These are phyloP conservation scores for Ceratocystis cacaofunesta DNA, from an alignment of 2,329 filamentous ascomycete genomes.

Conservation along the genomic window DNA sequence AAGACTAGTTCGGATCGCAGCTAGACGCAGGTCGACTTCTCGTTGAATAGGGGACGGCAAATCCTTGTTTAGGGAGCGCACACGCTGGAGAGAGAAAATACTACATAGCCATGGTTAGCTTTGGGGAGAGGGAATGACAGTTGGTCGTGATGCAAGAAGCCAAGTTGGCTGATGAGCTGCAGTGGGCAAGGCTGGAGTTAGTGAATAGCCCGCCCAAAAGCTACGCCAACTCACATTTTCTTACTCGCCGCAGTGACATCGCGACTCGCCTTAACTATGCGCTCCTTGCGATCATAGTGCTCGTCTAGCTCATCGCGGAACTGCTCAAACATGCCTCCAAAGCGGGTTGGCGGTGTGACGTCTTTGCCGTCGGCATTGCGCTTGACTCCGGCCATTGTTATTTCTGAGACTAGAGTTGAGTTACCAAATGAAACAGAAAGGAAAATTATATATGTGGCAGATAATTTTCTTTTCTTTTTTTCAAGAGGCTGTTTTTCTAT, in stretches of 20 bases:
- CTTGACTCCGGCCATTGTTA: conserved; percentile 29
- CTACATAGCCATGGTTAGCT: conserved; percentile 19
- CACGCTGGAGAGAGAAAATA: conserved; percentile 31
- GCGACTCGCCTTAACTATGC: conserved; percentile 75
- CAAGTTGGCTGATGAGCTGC: not conserved
- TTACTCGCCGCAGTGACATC: conserved; percentile 92
- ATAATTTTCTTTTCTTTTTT: not conserved
- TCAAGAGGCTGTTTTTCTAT: not conserved
- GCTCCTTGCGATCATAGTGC: conserved; percentile 84
- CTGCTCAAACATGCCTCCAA: conserved; percentile 64
- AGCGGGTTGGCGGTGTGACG: conserved; percentile 23
- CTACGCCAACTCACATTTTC: conserved; percentile 56
- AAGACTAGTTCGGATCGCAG: conserved; percentile 58
- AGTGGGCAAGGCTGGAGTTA: not conserved
- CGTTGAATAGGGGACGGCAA: conserved; percentile 55
- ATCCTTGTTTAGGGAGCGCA: conserved; percentile 45
- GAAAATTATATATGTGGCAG: not conserved
- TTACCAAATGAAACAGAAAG: not conserved
- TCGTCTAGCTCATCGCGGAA: conserved; percentile 84
- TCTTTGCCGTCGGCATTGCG: conserved; percentile 38
- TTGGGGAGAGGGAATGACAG: not conserved
- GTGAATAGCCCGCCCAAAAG: not conserved
- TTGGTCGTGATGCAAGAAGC: not conserved
- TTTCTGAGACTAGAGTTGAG: no score
- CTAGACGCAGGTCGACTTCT: conserved; percentile 53